Conservation (phyloP, 225 moss, liverwort and hornwort species). For the Sphagnum contortum region DNA sequence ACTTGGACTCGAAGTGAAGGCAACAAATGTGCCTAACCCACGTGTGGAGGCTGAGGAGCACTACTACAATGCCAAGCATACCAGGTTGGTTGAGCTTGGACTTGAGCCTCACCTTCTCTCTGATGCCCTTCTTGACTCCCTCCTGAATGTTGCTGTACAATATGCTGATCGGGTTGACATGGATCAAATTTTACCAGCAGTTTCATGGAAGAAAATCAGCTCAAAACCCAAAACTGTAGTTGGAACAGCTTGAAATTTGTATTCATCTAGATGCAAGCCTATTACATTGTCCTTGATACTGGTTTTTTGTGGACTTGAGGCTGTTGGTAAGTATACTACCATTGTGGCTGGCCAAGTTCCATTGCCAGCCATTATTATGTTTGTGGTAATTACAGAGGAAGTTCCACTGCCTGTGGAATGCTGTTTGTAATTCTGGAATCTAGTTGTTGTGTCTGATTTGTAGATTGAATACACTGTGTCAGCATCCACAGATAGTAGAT, state of each 20-base stretch:
- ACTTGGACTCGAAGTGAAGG: constrained; percentile 63
- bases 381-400: too few relatives aligned
- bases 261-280: too few relatives aligned
- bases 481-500: too few relatives aligned
- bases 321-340: too few relatives aligned
- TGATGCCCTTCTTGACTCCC: constrained; percentile 80
- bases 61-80: constrained; percentile 97
- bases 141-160: constrained; percentile 82
- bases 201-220: constrained; percentile 88
- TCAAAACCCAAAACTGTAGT: constrained; percentile 72
- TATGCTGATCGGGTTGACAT: constrained; percentile 73
- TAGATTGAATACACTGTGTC: too few relatives aligned
- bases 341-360: too few relatives aligned
- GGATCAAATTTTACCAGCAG: constrained; percentile 84
- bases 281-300: too few relatives aligned
- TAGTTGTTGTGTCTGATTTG: too few relatives aligned
- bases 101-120: constrained; percentile 76
- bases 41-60: constrained; percentile 92
- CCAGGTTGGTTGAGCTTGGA: constrained; percentile 84
- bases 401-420: too few relatives aligned
- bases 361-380: too few relatives aligned
- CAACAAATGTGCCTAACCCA: constrained; percentile 74
- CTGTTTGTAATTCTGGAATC: too few relatives aligned
- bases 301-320: too few relatives aligned
- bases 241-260: constrained; percentile 21